Percentiles rank a stretch among this genome's conserved stretches.
These are phyloP conservation scores for Didymella sp. DNA, from an alignment of 2,329 filamentous ascomycete genomes.

Conservation along the genomic window DNA sequence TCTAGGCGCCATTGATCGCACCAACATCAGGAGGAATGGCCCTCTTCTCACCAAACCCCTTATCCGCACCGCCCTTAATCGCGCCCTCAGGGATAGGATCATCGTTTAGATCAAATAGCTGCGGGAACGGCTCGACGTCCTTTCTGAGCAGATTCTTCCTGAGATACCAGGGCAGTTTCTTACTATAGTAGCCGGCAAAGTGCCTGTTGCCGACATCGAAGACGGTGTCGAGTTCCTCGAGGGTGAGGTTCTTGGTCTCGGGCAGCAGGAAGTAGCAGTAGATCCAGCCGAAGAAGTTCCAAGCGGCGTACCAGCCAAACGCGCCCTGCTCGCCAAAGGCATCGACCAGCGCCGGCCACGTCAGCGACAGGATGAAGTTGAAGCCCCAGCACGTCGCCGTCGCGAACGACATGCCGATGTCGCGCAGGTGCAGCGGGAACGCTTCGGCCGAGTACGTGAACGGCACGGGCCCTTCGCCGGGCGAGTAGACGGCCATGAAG, in stretches of 20 bases:
- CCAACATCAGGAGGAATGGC: background rate
- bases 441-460: constrained; percentile 53
- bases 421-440: constrained; percentile 55
- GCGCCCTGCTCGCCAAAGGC: constrained; percentile 60
- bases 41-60: constrained; percentile 8
- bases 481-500: constrained; percentile 57
- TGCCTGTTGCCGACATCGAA: constrained; percentile 41
- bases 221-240: constrained; percentile 42
- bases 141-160: constrained; percentile 43
- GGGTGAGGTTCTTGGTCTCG: constrained; percentile 41
- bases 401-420: constrained; percentile 51
- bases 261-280: constrained; percentile 42
- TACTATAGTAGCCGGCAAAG: constrained; percentile 34
- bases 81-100: constrained; percentile 18
- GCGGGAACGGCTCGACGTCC: constrained; percentile 37
- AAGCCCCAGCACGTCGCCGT: constrained; percentile 66
- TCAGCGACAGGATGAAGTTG: constrained; percentile 61
- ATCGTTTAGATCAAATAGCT: constrained; percentile 34
- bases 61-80: background rate
- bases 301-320: constrained; percentile 64
- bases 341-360: constrained; percentile 59
- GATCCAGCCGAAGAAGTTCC: constrained; percentile 62
- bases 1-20: background rate
- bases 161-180: constrained; percentile 49
- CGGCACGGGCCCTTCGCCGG: constrained; percentile 41